Evolutionary conservation across 1,284 basidiomycete species (phyloP).

Genomic region (Trametes pubescens): DNA sequence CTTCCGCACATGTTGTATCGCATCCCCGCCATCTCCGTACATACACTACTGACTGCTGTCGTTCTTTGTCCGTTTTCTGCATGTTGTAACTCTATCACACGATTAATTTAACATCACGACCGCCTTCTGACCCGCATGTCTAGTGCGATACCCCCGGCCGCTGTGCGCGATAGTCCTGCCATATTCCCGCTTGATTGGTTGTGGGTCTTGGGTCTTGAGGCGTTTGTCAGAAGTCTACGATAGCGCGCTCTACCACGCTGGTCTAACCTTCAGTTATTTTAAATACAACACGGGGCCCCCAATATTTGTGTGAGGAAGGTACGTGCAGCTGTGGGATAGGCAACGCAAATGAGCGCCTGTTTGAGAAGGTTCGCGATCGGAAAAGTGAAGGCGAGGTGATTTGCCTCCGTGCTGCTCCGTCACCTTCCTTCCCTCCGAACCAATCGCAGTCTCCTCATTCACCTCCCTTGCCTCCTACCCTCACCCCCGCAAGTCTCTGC

Average conservation of each 20-base stretch:
- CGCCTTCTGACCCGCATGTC: neutral
- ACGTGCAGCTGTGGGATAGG: neutral
- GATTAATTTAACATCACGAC: slow-evolving; percentile 19
- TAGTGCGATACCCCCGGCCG: too few relatives aligned
- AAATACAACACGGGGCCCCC: too few relatives aligned
- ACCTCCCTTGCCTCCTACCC: slow-evolving; percentile 8
- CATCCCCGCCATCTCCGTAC: slow-evolving; percentile 12
- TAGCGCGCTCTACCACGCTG: too few relatives aligned
- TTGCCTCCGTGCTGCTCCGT: slow-evolving; percentile 30
- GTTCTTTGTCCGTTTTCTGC: slow-evolving; percentile 15
- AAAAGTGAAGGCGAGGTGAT: slow-evolving; percentile 7
- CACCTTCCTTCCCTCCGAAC: slow-evolving; percentile 4
- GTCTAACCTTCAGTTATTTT: too few relatives aligned
- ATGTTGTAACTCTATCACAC: slow-evolving; percentile 28
- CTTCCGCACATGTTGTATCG: slow-evolving; percentile 14
- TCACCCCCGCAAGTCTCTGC: slow-evolving; percentile 5
- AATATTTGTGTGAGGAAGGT: neutral
- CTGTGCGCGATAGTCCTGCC: too few relatives aligned
- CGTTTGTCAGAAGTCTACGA: too few relatives aligned
- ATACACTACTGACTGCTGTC: slow-evolving; percentile 1
- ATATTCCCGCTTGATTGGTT: too few relatives aligned
- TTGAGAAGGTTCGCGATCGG: slow-evolving; percentile 12
- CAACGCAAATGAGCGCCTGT: neutral
- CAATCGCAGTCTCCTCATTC: slow-evolving; percentile 18
- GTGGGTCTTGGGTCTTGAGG: too few relatives aligned